Evolutionary conservation across 2,329 filamentous ascomycete genomes (phyloP).

Genomic region (Lachnellula arida): DNA sequence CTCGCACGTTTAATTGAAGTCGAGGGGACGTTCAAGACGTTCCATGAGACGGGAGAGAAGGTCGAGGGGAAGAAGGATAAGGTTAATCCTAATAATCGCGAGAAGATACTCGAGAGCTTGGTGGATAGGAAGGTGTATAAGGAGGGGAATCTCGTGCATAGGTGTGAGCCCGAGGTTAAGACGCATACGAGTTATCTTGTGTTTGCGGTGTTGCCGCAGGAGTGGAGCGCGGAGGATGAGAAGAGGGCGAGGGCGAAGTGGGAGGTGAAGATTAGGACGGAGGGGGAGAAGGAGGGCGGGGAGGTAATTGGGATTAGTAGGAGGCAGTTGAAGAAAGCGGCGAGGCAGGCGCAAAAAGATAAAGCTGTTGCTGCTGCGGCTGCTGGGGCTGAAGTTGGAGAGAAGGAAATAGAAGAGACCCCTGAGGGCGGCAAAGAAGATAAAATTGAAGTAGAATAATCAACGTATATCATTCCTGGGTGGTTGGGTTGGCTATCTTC

Average conservation of each 20-base stretch:
- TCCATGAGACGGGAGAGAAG: slow-evolving; percentile 42
- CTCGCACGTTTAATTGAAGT: slow-evolving; percentile 68
- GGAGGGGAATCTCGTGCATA: slow-evolving; percentile 72
- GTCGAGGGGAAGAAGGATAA: slow-evolving; percentile 24
- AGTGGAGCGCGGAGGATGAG: slow-evolving; percentile 84
- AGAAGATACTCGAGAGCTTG: slow-evolving; percentile 31
- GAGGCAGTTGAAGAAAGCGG: slow-evolving; percentile 25
- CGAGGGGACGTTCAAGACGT: slow-evolving; percentile 63
- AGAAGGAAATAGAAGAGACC: too few species aligned
- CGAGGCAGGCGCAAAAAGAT: slow-evolving; percentile 20
- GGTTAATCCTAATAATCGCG: slow-evolving; percentile 34
- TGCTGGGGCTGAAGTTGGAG: too few species aligned
- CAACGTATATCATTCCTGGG: too few species aligned
- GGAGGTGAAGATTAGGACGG: slow-evolving; percentile 27
- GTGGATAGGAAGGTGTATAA: slow-evolving; percentile 56
- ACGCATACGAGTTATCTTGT: slow-evolving; percentile 96
- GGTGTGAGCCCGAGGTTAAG: slow-evolving; percentile 84
- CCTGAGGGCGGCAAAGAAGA: too few species aligned
- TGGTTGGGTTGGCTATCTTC: too few species aligned
- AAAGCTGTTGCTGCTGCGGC: neutral
- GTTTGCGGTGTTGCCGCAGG: slow-evolving; percentile 82
- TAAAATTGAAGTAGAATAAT: too few species aligned
- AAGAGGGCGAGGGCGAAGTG: slow-evolving; percentile 58
- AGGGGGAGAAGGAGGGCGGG: slow-evolving; percentile 14
- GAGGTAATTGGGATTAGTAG: slow-evolving; percentile 17